A percentile compares a stretch with the other conserved stretches of the same genome.
phyloP scores from a whole-genome alignment of 2,329 filamentous ascomycete species.

The Aschersonia sp. region DNA sequence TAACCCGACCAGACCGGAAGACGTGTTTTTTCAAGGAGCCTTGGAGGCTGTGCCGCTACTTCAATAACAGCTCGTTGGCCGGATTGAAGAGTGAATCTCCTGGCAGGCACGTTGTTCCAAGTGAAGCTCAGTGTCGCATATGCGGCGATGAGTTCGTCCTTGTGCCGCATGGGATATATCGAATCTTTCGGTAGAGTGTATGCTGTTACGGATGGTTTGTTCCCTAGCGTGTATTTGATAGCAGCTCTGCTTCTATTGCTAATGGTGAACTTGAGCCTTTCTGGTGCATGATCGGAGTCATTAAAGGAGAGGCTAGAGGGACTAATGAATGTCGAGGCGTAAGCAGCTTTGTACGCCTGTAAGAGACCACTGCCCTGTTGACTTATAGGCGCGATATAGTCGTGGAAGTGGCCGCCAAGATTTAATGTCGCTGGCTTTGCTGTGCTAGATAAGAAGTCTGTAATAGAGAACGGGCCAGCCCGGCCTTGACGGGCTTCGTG shows the following conservation, averaged over 20 bases:
- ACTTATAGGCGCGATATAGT: slow-evolving; percentile 31
- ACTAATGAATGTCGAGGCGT: slow-evolving; percentile 33
- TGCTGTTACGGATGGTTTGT: slow-evolving; percentile 30
- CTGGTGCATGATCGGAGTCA: slow-evolving; percentile 24
- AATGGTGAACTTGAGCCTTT: slow-evolving; percentile 29
- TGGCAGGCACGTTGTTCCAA: neutral
- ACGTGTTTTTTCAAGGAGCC: slow-evolving; percentile 14
- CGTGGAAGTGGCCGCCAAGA: slow-evolving; percentile 14
- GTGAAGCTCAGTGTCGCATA: slow-evolving; percentile 15
- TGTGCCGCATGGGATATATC: slow-evolving; percentile 19
- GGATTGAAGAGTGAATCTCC: neutral
- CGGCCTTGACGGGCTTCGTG: slow-evolving; percentile 28
- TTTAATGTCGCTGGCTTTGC: slow-evolving; percentile 27
- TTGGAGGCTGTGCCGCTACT: slow-evolving; percentile 19
- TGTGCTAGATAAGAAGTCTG: slow-evolving; percentile 24
- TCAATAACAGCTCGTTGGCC: neutral
- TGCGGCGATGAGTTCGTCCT: slow-evolving; percentile 21
- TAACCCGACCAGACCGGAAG: slow-evolving; percentile 29
- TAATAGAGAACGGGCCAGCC: slow-evolving; percentile 19
- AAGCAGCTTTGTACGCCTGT: slow-evolving; percentile 39
- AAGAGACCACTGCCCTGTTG: slow-evolving; percentile 33
- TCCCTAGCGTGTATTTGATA: slow-evolving; percentile 33
- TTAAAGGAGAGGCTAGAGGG: slow-evolving; percentile 42
- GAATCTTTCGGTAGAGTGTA: slow-evolving; percentile 25
- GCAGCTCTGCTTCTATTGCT: slow-evolving; percentile 32